These are phyloP conservation scores for Massarina eburnea DNA, from an alignment of 2,329 filamentous ascomycete genomes.

Conservation along the genomic window DNA sequence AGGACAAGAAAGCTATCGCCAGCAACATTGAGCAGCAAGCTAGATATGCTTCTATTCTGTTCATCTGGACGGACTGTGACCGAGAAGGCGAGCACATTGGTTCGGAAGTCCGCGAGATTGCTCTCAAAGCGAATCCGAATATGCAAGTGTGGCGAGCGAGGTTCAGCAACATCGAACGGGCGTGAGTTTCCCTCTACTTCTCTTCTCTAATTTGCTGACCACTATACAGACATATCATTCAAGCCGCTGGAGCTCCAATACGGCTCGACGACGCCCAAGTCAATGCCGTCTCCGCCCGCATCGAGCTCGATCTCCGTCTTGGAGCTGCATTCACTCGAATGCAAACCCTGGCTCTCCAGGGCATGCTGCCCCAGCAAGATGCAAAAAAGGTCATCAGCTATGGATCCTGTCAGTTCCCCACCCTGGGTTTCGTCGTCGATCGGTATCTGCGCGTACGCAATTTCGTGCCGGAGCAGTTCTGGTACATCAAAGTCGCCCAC, in stretches of 20 bases:
- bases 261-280: conserved; percentile 83
- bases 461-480: conserved; percentile 90
- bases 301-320: conserved; percentile 88
- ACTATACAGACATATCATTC: conserved; percentile 72
- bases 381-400: conserved; percentile 73
- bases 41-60: conserved; percentile 69
- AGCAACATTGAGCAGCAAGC: conserved; percentile 84
- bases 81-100: conserved; percentile 97
- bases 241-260: conserved; percentile 75
- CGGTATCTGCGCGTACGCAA: conserved; percentile 92
- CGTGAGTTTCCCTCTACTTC: conserved; percentile 55
- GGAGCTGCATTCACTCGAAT: conserved; percentile 91
- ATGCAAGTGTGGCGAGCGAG: conserved; percentile 82
- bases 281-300: conserved; percentile 82
- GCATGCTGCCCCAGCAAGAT: conserved; percentile 63
- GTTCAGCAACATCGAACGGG: conserved; percentile 95
- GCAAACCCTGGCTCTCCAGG: conserved; percentile 75
- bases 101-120: conserved; percentile 82
- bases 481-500: conserved; percentile 85
- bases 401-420: conserved; percentile 96
- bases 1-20: conserved; percentile 80
- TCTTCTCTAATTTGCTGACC: conserved; percentile 4
- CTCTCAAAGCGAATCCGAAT: conserved; percentile 68
- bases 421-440: conserved; percentile 94
- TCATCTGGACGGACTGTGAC: conserved; percentile 99